Evolutionary conservation across 768 basidiomycete genomes (phyloP), one percentile per base, ranked within the genome.

Genomic region (Boletus vermiculosoides): DNA sequence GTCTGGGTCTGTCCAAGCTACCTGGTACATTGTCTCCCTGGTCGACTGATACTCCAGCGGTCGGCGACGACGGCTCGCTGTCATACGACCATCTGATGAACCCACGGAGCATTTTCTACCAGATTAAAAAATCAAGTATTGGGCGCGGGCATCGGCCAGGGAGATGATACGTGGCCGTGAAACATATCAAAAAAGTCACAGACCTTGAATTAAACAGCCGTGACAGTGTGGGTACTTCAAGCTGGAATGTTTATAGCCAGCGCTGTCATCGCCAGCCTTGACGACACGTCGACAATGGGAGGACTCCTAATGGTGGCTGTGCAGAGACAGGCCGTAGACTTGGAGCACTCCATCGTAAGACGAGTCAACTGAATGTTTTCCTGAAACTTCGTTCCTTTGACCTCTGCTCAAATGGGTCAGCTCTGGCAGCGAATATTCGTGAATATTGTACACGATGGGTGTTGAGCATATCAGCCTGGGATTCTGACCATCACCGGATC

Each of bases 31-130:
- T 30, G 25, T 57, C 61, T 44, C 59, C 39, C 20, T 51, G 44
- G 53, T 30, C 61, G 50, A 49, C 48, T 22, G 58, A 51, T 33
- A 33, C 30, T 5, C 48, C 30, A 18, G 54, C 23, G 16, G 45
- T 55, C 37, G 61, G 62, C 10, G 66, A 57, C 31, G 61, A 60
- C 8, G 65, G 55, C 53, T 63, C 67, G 45, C 54, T 63, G 45
- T 69, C 71, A 33, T 47, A 59, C 5, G 64, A 56, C 62, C 63
- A 56, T 52, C 62, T 50, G 34, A 59, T 45, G 34, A 69, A 51
- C 49, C 65, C 54, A 36, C 65, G 69, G 33, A 59, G 46, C 69
- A 73, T 71, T 22, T n/a, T 59, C 41, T 55, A 37, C 50, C 36
- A 40, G 54, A 40, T 51, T 23, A 33, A n/a, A n/a, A 28, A 30